These are phyloP conservation scores for Lepiota subincarnata DNA, from an alignment of 768 basidiomycete species.

Conservation along the genomic window DNA sequence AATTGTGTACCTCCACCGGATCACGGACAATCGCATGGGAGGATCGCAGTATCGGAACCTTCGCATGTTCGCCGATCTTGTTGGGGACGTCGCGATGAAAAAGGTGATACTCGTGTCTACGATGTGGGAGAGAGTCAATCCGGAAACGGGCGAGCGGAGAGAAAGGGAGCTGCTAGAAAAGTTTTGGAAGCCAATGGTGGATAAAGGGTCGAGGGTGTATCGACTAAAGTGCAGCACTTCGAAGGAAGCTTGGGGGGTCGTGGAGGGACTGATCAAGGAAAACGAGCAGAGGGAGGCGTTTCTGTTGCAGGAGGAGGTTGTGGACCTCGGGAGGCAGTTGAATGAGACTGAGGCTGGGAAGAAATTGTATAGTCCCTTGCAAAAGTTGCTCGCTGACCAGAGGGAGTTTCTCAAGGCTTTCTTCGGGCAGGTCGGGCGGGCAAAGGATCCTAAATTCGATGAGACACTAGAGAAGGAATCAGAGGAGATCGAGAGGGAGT, in stretches of 20 bases:
- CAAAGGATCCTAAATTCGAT: background rate
- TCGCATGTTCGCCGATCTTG: constrained; percentile 41
- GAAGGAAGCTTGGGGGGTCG: constrained; percentile 25
- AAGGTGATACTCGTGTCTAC: constrained; percentile 48
- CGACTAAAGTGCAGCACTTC: constrained; percentile 26
- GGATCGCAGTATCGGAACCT: constrained; percentile 39
- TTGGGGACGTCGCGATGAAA: constrained; percentile 37
- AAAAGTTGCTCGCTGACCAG: constrained; percentile 3
- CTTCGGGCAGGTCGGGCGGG: background rate
- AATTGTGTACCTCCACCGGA: constrained; percentile 42
- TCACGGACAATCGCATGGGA: constrained; percentile 36
- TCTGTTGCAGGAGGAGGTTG: constrained; percentile 11
- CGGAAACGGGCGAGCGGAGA: constrained; percentile 25
- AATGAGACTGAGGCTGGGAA: constrained; percentile 11
- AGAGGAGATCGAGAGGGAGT: background rate
- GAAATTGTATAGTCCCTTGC: constrained; percentile 1
- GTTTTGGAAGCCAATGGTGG: constrained; percentile 41
- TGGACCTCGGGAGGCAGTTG: constrained; percentile 3
- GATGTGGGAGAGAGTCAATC: constrained; percentile 40
- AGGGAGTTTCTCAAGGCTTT: background rate
- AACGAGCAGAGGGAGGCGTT: background rate
- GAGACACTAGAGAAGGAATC: constrained; percentile 3
- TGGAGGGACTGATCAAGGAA: constrained; percentile 11
- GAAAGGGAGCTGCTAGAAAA: constrained; percentile 32
- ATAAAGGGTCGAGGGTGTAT: constrained; percentile 34